These are phyloP conservation scores for Aspergillus taichungensis DNA, from an alignment of 495 filamentous ascomycete species.

Conservation along the genomic window DNA sequence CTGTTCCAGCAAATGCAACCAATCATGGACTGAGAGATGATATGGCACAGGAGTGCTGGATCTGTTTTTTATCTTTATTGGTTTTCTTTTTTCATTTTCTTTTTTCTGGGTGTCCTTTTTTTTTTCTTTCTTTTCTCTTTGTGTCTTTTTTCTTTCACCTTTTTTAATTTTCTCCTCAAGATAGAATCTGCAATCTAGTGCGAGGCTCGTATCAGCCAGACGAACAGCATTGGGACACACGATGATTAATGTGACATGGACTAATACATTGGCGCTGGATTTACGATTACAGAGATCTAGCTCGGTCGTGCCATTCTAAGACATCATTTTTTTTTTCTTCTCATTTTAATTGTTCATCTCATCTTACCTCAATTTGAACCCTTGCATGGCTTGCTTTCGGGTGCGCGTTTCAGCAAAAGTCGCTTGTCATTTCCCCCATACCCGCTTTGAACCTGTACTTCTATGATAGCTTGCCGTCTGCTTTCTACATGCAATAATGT, in stretches of 20 bases:
- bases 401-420: too few species aligned
- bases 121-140: background rate
- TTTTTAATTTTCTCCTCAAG: background rate
- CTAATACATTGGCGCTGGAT: background rate
- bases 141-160: background rate
- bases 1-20: constrained; percentile 19
- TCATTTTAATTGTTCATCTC: background rate
- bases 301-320: background rate
- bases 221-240: background rate
- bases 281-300: background rate
- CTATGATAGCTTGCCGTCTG: too few species aligned
- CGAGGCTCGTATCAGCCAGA: background rate
- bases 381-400: too few species aligned
- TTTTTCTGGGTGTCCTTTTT: background rate
- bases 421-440: too few species aligned
- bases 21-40: background rate
- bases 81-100: background rate
- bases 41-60: constrained; percentile 1
- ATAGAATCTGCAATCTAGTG: too few species aligned
- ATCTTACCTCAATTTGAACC: too few species aligned
- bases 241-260: too few species aligned
- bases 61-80: too few species aligned
- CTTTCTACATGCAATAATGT: too few species aligned
- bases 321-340: background rate
- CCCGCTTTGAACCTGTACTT: too few species aligned